Conservation (phyloP, 2,329 filamentous ascomycete species). For the Rugonectria rugulosa region DNA sequence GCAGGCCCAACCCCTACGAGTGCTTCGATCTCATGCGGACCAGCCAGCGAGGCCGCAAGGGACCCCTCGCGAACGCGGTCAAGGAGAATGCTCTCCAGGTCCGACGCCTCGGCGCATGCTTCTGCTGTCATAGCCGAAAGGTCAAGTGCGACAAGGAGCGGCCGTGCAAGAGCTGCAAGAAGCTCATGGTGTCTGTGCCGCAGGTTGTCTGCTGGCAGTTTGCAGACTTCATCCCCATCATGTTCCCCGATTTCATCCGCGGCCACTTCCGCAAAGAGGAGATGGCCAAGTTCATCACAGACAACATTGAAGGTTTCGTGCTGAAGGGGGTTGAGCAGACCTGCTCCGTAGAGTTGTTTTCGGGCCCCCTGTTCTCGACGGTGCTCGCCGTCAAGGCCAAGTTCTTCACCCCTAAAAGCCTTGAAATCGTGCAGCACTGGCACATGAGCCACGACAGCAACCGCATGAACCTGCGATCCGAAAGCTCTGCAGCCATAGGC, state of each 20-base stretch:
- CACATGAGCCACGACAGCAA: conserved; percentile 51
- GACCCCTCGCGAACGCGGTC: conserved; percentile 60
- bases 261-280: conserved; percentile 59
- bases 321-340: conserved; percentile 50
- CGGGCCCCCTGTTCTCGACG: conserved; percentile 53
- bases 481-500: conserved; percentile 58
- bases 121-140: conserved; percentile 67
- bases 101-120: conserved; percentile 62
- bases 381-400: conserved; percentile 57
- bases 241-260: conserved; percentile 62
- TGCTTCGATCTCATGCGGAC: conserved; percentile 62
- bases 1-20: conserved; percentile 60
- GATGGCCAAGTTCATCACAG: conserved; percentile 55
- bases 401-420: conserved; percentile 59
- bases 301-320: conserved; percentile 57
- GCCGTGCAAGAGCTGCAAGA: conserved; percentile 64
- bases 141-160: conserved; percentile 64
- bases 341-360: conserved; percentile 57
- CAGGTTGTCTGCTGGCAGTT: conserved; percentile 68
- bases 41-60: conserved; percentile 63
- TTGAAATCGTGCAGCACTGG: conserved; percentile 60
- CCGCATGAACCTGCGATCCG: conserved; percentile 50
- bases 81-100: conserved; percentile 64
- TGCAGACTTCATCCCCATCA: conserved; percentile 58
- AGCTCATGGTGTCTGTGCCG: conserved; percentile 57